These are phyloP conservation scores for Ulvella scutata DNA, from an alignment of 139 green algal genomes.

Conservation along the genomic window DNA sequence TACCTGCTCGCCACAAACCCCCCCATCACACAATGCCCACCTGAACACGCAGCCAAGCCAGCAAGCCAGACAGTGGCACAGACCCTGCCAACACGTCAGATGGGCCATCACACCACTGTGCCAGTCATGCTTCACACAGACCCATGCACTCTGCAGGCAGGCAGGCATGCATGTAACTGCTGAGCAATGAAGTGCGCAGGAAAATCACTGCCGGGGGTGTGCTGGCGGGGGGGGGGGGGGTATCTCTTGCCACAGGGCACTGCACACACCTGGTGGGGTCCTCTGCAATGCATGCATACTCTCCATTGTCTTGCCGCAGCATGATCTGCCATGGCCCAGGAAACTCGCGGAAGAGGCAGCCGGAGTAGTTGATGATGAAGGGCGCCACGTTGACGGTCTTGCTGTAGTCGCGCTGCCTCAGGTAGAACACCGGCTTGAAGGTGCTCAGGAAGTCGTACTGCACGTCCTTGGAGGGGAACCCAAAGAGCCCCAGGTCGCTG, in stretches of 20 bases:
- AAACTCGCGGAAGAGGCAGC: conserved; percentile 77
- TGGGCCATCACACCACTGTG: no score
- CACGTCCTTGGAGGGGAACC: conserved; percentile 67
- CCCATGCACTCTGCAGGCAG: no score
- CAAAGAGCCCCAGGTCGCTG: conserved; percentile 68
- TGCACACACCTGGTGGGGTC: conserved; percentile 18
- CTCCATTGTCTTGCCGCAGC: conserved; percentile 66
- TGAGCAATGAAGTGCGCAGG: no score
- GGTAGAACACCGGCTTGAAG: conserved; percentile 75
- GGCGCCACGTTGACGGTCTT: conserved; percentile 61
- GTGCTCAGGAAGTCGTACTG: conserved; percentile 61
- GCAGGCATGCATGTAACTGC: no score
- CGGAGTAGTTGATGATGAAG: conserved; percentile 84
- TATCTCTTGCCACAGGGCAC: not conserved
- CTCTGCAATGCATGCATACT: conserved; percentile 73
- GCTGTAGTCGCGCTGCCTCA: conserved; percentile 53
- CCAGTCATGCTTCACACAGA: no score
- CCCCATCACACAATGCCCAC: no score
- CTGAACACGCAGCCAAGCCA: no score
- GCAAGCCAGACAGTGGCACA: no score
- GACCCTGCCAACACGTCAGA: no score
- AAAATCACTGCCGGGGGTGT: not conserved
- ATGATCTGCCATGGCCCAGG: conserved; percentile 86
- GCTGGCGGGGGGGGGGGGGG: not conserved
- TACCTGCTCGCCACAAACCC: conserved; percentile 40